These are phyloP conservation scores for Cryptococcus hybrid DNA, from an alignment of 1,284 basidiomycete species.

Conservation along the genomic window DNA sequence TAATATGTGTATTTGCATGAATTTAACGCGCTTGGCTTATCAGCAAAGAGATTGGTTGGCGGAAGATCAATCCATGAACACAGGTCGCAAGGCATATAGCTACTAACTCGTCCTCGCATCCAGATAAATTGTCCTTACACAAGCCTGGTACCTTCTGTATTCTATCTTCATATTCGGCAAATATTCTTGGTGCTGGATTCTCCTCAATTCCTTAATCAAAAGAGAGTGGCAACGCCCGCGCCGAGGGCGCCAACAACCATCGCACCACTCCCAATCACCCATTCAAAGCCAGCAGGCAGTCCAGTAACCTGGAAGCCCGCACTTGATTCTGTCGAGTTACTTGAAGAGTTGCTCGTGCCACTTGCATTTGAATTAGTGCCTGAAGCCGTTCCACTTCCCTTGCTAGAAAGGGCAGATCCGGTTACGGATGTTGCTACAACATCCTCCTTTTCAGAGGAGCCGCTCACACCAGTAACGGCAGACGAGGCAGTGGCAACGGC, in stretches of 20 bases:
- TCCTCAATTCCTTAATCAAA: constrained; percentile 8
- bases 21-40: not conserved
- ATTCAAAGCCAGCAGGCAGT: constrained; percentile 7
- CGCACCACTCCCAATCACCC: constrained; percentile 12
- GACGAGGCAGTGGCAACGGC: constrained; percentile 1
- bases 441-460: not conserved
- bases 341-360: not conserved
- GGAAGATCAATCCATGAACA: too few species aligned
- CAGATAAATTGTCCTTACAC: too few species aligned
- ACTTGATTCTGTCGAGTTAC: not conserved
- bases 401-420: not conserved
- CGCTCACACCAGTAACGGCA: not conserved
- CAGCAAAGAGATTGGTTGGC: too few species aligned
- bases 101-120: too few species aligned
- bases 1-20: not conserved
- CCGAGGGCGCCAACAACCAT: constrained; percentile 18
- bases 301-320: not conserved
- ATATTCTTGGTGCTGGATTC: constrained; percentile 33
- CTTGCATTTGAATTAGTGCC: not conserved
- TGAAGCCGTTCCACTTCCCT: not conserved
- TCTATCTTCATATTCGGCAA: not conserved
- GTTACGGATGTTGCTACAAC: not conserved
- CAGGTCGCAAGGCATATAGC: constrained; percentile 33
- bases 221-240: constrained; percentile 17
- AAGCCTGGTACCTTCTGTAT: not conserved